A percentile compares a stretch with the other conserved stretches of the same genome.
Conservation (phyloP, 2,329 filamentous ascomycete genomes). For the Neobulgaria alba region DNA sequence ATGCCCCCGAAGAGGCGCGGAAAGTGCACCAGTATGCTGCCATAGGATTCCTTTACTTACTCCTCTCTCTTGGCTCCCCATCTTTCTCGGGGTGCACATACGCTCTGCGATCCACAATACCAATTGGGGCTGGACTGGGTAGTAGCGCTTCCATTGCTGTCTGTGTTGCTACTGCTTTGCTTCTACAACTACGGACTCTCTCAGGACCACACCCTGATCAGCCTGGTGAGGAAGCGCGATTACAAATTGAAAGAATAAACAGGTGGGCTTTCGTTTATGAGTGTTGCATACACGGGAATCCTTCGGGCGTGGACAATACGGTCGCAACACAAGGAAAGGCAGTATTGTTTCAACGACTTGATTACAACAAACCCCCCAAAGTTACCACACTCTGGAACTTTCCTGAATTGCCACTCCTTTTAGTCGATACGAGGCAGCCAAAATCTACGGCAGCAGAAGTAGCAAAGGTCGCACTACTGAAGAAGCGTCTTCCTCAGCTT, state of each 20-base stretch:
- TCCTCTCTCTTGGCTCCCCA: conserved; percentile 74
- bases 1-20: conserved; percentile 59
- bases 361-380: conserved; percentile 67
- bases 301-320: conserved; percentile 94
- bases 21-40: conserved; percentile 81
- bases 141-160: conserved; percentile 93
- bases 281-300: conserved; percentile 95
- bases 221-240: conserved; percentile 73
- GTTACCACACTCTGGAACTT: conserved; percentile 78
- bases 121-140: conserved; percentile 82
- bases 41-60: conserved; percentile 83
- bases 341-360: conserved; percentile 76
- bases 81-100: conserved; percentile 77
- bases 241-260: conserved; percentile 93
- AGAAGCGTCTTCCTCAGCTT: conserved; percentile 62
- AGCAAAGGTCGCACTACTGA: conserved; percentile 70
- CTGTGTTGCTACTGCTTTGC: conserved; percentile 73
- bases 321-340: conserved; percentile 90
- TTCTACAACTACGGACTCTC: conserved; percentile 80
- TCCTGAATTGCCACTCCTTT: conserved; percentile 79
- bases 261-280: conserved; percentile 96
- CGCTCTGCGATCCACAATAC: conserved; percentile 86
- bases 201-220: conserved; percentile 90
- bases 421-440: conserved; percentile 81
- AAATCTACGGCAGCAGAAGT: conserved; percentile 84